Base-by-base conservation (phyloP, 176 grass and related monocot genomes). In the Panicum miliaceum region DNA sequence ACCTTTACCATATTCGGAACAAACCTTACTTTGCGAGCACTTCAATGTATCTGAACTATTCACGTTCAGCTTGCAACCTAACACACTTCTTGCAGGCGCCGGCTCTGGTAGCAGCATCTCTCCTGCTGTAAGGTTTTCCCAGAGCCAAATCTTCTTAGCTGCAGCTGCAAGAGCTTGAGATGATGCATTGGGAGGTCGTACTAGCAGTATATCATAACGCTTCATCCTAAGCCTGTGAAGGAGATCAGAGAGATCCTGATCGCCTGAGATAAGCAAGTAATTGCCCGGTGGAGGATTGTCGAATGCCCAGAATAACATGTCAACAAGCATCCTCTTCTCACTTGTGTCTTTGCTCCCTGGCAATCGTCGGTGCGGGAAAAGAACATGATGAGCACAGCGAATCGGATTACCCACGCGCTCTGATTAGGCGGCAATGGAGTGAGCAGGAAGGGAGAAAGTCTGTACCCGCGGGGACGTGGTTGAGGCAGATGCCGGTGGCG, bases 241-340 rank as follows among this genome's bases (percentile, higher is more conserved):
- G 22, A 94, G 86, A 60, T 93, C 84, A 9, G 86, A 97, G 78
- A 97, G 84, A 65, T 94, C 95, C 43, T 87, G 88, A 75, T 97
- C 95, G 12, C 90, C 89, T 14, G 92, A 94, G 67, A 97, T 94
- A 26, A 97, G 78, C 67, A 97, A 75, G 78, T 90, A 94, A 50
- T 94, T 97, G 3, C 86, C 95, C 5, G 92, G 95, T 6, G 95
- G 90, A 23, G 92, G 95, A 57, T 94, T 93, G 82, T 94, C 95
- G 35, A 90, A 84, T 60, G 92, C 89, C 95, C 89, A 94, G 71
- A 94, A 90, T 64, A 97, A 34, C 95, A 93, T 97, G 84, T 97
- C 90, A 7, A 94, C 92, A 13, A 97, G 67, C 78, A 94, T 94
- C 86, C 87, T 90, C 80, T 97, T 97, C 78, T 97, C 92, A 60